A percentile compares a stretch with the other conserved stretches of the same genome.
phyloP scores from a whole-genome alignment of 257 asterid genomes.

The Mentha longifolia region DNA sequence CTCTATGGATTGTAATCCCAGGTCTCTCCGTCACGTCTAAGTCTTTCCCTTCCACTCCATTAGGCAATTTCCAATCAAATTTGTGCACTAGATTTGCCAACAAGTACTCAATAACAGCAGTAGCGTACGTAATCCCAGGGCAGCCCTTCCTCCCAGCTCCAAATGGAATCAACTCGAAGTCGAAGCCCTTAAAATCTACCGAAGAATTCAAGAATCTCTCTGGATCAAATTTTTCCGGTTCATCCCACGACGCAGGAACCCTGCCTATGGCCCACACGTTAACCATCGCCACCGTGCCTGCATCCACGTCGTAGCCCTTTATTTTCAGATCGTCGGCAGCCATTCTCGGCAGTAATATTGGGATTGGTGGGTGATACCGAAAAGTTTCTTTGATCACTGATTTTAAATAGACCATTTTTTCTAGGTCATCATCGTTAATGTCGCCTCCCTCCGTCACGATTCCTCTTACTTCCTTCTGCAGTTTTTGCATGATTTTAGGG shows the following conservation, averaged over 20 bases:
- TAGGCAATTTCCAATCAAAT: slow-evolving; percentile 42
- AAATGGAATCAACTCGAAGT: slow-evolving; percentile 48
- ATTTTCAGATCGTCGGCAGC: background rate
- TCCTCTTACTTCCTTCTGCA: slow-evolving; percentile 25
- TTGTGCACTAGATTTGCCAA: slow-evolving; percentile 45
- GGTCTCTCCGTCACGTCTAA: slow-evolving; percentile 47
- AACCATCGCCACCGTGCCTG: slow-evolving; percentile 3
- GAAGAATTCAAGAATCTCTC: slow-evolving; percentile 39
- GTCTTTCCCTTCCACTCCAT: slow-evolving; percentile 35
- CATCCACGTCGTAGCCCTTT: slow-evolving; percentile 5
- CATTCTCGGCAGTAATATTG: background rate
- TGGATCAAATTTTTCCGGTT: slow-evolving; percentile 34
- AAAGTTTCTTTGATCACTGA: slow-evolving; percentile 25
- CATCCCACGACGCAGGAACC: slow-evolving; percentile 37
- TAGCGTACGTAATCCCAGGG: slow-evolving; percentile 40
- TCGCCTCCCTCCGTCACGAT: background rate
- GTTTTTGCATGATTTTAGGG: background rate
- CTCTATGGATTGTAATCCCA: slow-evolving; percentile 35
- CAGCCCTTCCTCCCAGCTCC: slow-evolving; percentile 58
- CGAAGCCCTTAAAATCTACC: slow-evolving; percentile 34
- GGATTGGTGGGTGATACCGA: slow-evolving; percentile 18
- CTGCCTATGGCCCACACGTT: slow-evolving; percentile 40
- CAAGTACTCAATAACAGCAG: slow-evolving; percentile 34
- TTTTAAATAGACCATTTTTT: slow-evolving; percentile 11
- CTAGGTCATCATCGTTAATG: background rate